phyloP scores from a whole-genome alignment of 2,329 filamentous ascomycete species.

The Aspergillus oerlinghausenensis region DNA sequence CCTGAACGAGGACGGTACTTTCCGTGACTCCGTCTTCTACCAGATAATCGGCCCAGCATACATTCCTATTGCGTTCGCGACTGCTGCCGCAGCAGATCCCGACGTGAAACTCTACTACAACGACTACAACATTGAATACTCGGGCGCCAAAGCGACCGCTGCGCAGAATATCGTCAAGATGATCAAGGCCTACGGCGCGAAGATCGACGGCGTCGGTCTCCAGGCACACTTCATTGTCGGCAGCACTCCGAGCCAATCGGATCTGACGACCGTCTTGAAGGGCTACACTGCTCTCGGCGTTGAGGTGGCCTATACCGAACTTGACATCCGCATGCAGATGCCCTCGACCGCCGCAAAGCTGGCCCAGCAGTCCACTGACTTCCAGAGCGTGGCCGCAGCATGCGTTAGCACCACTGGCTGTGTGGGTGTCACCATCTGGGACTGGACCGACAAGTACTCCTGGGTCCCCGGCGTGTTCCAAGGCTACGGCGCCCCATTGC shows the following conservation, averaged over 20 bases:
- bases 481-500: conserved; percentile 39
- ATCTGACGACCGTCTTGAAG: conserved; percentile 36
- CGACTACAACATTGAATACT: conserved; percentile 41
- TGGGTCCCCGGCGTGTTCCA: conserved; percentile 43
- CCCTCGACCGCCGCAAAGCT: conserved; percentile 23
- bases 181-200: conserved; percentile 33
- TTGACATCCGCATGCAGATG: conserved; percentile 47
- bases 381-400: conserved; percentile 25
- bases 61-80: conserved; percentile 44
- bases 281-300: conserved; percentile 39
- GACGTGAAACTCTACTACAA: conserved; percentile 43
- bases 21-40: conserved; percentile 40
- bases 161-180: conserved; percentile 36
- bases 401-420: conserved; percentile 28
- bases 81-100: conserved; percentile 56
- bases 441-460: conserved; percentile 43
- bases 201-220: conserved; percentile 48
- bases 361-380: conserved; percentile 30
- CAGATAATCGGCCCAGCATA: conserved; percentile 42
- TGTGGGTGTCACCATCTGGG: conserved; percentile 38
- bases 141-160: conserved; percentile 32
- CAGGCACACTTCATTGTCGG: conserved; percentile 40
- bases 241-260: conserved; percentile 36
- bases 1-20: conserved; percentile 45
- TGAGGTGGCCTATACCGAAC: conserved; percentile 38